These are phyloP conservation scores for Aspergillus panamensis DNA, from an alignment of 495 filamentous ascomycete species.

Conservation along the genomic window DNA sequence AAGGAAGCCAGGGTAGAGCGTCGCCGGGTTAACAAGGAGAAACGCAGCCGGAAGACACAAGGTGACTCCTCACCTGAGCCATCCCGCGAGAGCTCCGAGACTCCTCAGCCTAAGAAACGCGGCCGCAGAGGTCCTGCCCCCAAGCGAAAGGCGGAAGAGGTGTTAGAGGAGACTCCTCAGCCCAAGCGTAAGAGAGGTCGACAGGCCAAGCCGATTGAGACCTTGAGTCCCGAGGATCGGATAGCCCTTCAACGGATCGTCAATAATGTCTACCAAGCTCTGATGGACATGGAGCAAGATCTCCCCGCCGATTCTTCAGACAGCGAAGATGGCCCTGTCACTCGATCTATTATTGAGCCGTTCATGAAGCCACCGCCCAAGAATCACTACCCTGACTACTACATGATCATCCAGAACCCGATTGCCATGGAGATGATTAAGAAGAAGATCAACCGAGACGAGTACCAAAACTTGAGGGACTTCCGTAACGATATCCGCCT, in stretches of 20 bases:
- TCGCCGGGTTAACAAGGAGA: constrained; percentile 70
- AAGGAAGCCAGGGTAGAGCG: constrained; percentile 81
- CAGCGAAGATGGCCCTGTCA: constrained; percentile 55
- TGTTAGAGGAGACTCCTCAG: constrained; percentile 69
- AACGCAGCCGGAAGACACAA: constrained; percentile 46
- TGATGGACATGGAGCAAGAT: constrained; percentile 73
- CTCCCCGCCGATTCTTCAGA: constrained; percentile 56
- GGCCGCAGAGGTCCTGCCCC: constrained; percentile 61
- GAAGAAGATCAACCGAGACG: constrained; percentile 88
- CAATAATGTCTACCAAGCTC: constrained; percentile 65
- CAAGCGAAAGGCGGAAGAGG: constrained; percentile 84
- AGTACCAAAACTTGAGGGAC: constrained; percentile 76
- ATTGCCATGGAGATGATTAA: constrained; percentile 92
- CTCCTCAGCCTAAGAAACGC: constrained; percentile 62
- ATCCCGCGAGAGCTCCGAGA: constrained; percentile 76
- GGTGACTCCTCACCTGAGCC: constrained; percentile 71
- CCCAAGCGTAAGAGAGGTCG: constrained; percentile 80
- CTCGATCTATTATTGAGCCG: constrained; percentile 84
- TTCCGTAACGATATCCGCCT: constrained; percentile 78
- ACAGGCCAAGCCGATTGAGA: constrained; percentile 61
- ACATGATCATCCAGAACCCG: constrained; percentile 82
- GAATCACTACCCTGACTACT: constrained; percentile 86
- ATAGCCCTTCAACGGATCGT: constrained; percentile 69
- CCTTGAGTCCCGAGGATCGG: constrained; percentile 45
- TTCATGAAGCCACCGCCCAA: constrained; percentile 91